Evolutionary conservation across 2,329 filamentous ascomycete species (phyloP).

Genomic region (Fusarium pseudocircinatum): DNA sequence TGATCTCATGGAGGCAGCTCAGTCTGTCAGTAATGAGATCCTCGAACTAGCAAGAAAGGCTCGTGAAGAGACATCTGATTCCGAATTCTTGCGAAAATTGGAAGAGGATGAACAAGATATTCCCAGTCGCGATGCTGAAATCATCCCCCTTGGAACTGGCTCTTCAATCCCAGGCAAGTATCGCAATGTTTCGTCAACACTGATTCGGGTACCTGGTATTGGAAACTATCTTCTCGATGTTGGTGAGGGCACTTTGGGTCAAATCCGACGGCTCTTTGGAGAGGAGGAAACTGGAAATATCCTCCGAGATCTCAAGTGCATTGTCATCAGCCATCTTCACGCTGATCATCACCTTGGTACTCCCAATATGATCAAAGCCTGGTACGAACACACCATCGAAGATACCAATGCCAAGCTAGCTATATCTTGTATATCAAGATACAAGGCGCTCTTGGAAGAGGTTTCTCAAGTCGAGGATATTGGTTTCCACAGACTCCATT

Average conservation of each 20-base stretch:
- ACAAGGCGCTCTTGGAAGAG: slow-evolving; percentile 81
- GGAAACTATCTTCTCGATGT: slow-evolving; percentile 93
- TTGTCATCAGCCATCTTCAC: slow-evolving; percentile 96
- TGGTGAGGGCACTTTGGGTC: slow-evolving; percentile 91
- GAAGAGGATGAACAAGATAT: slow-evolving; percentile 69
- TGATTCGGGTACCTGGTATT: slow-evolving; percentile 82
- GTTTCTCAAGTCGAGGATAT: slow-evolving; percentile 82
- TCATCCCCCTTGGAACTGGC: slow-evolving; percentile 89
- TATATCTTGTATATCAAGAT: slow-evolving; percentile 75
- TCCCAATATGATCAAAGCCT: slow-evolving; percentile 81
- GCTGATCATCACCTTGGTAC: slow-evolving; percentile 95
- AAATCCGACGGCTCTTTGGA: slow-evolving; percentile 79
- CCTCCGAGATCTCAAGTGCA: slow-evolving; percentile 78
- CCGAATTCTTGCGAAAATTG: slow-evolving; percentile 60
- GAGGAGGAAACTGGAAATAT: slow-evolving; percentile 73
- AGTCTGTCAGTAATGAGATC: slow-evolving; percentile 55
- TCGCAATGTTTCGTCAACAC: slow-evolving; percentile 90
- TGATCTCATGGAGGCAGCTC: slow-evolving; percentile 58
- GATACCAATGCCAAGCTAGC: slow-evolving; percentile 60
- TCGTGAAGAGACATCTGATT: slow-evolving; percentile 51
- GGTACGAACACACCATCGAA: slow-evolving; percentile 68
- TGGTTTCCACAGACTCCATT: slow-evolving; percentile 66
- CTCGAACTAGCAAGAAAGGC: slow-evolving; percentile 63
- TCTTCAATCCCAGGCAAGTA: slow-evolving; percentile 92
- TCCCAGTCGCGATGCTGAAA: slow-evolving; percentile 78